Evolutionary conservation across 2,329 filamentous ascomycete species (phyloP).

Genomic region (Sphaerulina vaccinii): DNA sequence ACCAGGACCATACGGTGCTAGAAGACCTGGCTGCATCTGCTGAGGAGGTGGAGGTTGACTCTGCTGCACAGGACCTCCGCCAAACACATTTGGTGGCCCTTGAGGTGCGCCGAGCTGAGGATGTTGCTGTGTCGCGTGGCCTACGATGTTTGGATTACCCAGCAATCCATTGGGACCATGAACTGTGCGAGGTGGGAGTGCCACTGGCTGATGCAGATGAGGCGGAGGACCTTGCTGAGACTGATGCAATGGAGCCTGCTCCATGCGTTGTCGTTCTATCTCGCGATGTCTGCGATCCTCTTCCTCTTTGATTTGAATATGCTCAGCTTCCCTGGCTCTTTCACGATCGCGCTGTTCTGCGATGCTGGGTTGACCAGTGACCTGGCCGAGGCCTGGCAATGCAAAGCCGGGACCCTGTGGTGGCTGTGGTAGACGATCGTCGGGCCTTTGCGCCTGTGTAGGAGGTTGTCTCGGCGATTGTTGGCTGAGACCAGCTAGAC

Average conservation of each 20-base stretch:
- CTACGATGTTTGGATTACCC: constrained; percentile 53
- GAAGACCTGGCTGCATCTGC: constrained; percentile 46
- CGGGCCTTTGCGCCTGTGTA: constrained; percentile 28
- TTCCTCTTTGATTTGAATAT: constrained; percentile 57
- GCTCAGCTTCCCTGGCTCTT: constrained; percentile 54
- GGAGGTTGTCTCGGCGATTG: constrained; percentile 43
- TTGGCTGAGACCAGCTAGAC: constrained; percentile 46
- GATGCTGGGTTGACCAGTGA: constrained; percentile 41
- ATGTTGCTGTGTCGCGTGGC: constrained; percentile 38
- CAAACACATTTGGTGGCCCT: constrained; percentile 65
- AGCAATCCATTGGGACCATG: constrained; percentile 90
- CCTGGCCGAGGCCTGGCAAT: constrained; percentile 47
- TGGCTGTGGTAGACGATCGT: constrained; percentile 34
- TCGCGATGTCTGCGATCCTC: constrained; percentile 62
- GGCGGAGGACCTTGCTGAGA: constrained; percentile 78
- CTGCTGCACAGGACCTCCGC: constrained; percentile 69
- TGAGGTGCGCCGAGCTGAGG: constrained; percentile 59
- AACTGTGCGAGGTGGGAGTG: constrained; percentile 73
- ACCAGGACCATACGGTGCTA: constrained; percentile 48
- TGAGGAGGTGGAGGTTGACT: constrained; percentile 49
- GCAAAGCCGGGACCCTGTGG: constrained; percentile 44
- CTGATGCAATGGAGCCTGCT: constrained; percentile 74
- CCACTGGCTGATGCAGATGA: constrained; percentile 91
- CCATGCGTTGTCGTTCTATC: constrained; percentile 64
- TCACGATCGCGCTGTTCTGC: constrained; percentile 46